Conservation (phyloP, 1,139 yeast species). For the Zhuliangozyma blackwelliae region DNA sequence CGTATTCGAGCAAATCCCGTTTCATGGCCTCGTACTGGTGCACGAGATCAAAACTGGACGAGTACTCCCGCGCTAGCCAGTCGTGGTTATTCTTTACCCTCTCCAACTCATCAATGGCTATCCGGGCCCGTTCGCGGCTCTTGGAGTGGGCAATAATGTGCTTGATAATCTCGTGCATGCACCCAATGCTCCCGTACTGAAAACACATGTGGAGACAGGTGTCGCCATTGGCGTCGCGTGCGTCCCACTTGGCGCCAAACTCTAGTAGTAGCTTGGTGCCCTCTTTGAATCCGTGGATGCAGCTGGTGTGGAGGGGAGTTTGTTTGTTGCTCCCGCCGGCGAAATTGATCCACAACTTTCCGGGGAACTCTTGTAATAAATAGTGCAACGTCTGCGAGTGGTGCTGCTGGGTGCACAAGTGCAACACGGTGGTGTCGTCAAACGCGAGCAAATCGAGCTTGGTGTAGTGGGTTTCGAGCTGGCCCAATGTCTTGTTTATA, state of each 20-base stretch:
- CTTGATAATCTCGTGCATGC: conserved; percentile 56
- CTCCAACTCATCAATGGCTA: conserved; percentile 28
- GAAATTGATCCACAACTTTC: conserved; percentile 54
- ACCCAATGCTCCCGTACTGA: conserved; percentile 66
- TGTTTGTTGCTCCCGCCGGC: conserved; percentile 49
- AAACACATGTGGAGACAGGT: conserved; percentile 79
- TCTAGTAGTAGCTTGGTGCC: conserved; percentile 70
- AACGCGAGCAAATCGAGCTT: conserved; percentile 49
- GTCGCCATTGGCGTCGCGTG: conserved; percentile 62
- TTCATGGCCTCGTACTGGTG: conserved; percentile 20
- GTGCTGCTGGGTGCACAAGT: conserved; percentile 58
- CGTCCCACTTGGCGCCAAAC: conserved; percentile 71
- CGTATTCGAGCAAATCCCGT: conserved; percentile 10
- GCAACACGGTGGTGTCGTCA: conserved; percentile 69
- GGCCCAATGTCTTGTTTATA: conserved; percentile 23
- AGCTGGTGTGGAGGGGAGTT: conserved; percentile 75
- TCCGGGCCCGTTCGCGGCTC: conserved; percentile 38
- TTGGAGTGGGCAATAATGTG: conserved; percentile 17
- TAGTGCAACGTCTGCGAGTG: conserved; percentile 81
- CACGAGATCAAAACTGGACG: conserved; percentile 45
- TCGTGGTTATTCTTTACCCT: conserved; percentile 50
- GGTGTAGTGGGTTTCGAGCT: conserved; percentile 15
- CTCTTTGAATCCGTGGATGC: conserved; percentile 61
- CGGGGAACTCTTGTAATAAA: conserved; percentile 74
- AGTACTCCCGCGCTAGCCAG: conserved; percentile 65